Evolutionary conservation across 2,329 filamentous ascomycete species (phyloP), one percentile per base, ranked within the genome.

Genomic region (Talaromyces sp.): DNA sequence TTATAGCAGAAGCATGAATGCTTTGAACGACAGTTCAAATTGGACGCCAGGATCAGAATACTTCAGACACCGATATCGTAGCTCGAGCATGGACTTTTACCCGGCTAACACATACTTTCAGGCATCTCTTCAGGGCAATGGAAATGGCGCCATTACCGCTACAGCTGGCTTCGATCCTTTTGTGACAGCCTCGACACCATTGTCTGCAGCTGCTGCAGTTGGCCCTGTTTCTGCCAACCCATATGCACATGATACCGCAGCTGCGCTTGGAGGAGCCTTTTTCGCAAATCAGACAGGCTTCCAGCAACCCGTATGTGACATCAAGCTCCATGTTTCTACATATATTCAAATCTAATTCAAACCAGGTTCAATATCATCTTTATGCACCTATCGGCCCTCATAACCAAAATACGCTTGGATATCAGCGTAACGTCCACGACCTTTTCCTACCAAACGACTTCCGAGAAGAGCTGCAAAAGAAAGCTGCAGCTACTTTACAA

Each of bases 381-480:
- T 99, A 99, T 71, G 90, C 91, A 29, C 91, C 92, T 0, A 83
- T 92, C 51, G 91, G 90, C 5, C 86, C 90, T n/a, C 84, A 91
- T 68, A 84, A 86, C 55, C 89, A 93, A 57, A 91, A 91, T 58
- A 80, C 96, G 27, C 80, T 89, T 60, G 86, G 88, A 2, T 96
- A 96, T 67, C 93, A 99, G 69, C 86, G 90, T 54, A 87, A 88
- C 52, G 86, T 90, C 1, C 90, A 95, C 67, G 92, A 97, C 67
- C 90, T 97, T 60, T 99, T 99, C 72, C 83, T 97, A 37, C 86
- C 91, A 0, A 92, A 96, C 65, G 86, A 90, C 54, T 74, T 96
- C 6, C 84, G 94, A 49, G 90, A 97, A 74, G 91, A 97, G 29
- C 76, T 96, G 57, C 91, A 96, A 67, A 91, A 89, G 74, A 96